Base-by-base conservation (phyloP, 768 basidiomycete species). In the Cubamyces lactineus region DNA sequence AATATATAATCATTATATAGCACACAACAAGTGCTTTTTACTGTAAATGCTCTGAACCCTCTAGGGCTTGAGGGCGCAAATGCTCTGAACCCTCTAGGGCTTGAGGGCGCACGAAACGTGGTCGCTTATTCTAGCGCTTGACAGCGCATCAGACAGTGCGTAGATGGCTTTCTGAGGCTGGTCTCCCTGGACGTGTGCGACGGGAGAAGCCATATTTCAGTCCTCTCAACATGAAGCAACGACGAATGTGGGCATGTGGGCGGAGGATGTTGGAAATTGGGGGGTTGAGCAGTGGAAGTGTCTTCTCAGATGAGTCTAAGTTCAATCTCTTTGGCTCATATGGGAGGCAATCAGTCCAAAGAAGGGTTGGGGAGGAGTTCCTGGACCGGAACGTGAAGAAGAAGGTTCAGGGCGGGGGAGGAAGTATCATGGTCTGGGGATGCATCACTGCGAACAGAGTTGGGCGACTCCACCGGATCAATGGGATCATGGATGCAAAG, bases 401-500 rank as follows among this genome's bases (percentile, higher is more conserved):
- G 73, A 70, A 59, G 34, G 63, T 76, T 24, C 78, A 78, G 63
- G 74, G 74, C 63, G 74, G 77, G 19, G 72, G 75, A 21, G 74
- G 77, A 43, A 69, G 64, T 53, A 60, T 78, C 2, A 75, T 69
- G 73, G 28, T 79, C 2, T 78, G 76, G 78, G 77, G 73, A 7
- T 71, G 72, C 53, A 67, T 79, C 49, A 75, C 65, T 0, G 34
- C 69, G 5, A 2, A 66, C 1, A 74, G 76, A 15, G 53, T 70
- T 5, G 75, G 76, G 1, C 45, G 61, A 2, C 65, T 77, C 57
- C 59, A 65, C 16, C 62, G 66, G 43, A 73, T 79, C 55, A 66
- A 74, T 19, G 77, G 77, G 15, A 74, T 63, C 52, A 69, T 78
- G 65, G 68, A 74, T 50, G 55, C 43, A 5, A 42, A 28, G 13